Conservation (phyloP, 176 grass and related monocot genomes). For the Aegilops sharonensis region DNA sequence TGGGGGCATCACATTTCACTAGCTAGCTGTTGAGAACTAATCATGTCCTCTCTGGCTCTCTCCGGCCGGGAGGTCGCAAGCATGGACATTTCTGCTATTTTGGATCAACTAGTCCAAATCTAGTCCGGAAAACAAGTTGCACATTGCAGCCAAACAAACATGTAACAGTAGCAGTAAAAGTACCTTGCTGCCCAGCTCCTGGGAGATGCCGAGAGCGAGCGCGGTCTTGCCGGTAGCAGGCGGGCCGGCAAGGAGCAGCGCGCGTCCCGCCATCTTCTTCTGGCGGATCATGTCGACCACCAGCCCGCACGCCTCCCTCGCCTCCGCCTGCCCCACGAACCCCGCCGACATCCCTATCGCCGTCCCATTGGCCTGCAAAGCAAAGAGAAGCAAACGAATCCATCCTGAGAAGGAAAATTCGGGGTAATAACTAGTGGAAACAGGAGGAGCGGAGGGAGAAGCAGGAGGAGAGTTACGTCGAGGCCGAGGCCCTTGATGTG, state of each 20-base stretch:
- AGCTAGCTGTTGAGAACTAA: too few relatives aligned
- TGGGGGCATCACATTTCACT: too few relatives aligned
- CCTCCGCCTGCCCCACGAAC: constrained; percentile 81
- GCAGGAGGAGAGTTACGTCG: constrained; percentile 47
- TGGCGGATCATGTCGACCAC: constrained; percentile 89
- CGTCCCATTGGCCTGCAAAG: constrained; percentile 49
- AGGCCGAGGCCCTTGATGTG: constrained; percentile 97
- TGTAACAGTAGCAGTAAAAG: neutral
- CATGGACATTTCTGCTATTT: too few relatives aligned
- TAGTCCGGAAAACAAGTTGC: neutral
- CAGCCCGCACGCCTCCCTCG: constrained; percentile 71
- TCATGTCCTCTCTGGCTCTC: too few relatives aligned
- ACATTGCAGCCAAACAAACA: constrained; percentile 6
- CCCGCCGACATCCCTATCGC: constrained; percentile 66
- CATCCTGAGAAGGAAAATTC: neutral
- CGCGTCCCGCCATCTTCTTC: constrained; percentile 96
- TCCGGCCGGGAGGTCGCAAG: too few relatives aligned
- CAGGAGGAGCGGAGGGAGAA: neutral
- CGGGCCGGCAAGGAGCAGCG: constrained; percentile 78
- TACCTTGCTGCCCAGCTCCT: constrained; percentile 99
- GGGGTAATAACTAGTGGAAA: neutral
- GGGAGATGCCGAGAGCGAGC: constrained; percentile 78
- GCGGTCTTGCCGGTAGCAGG: constrained; percentile 91
- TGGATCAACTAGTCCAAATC: neutral
- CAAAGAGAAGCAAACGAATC: neutral